phyloP scores from a whole-genome alignment of 2,329 filamentous ascomycete genomes.

The Microdochium bolleyi region DNA sequence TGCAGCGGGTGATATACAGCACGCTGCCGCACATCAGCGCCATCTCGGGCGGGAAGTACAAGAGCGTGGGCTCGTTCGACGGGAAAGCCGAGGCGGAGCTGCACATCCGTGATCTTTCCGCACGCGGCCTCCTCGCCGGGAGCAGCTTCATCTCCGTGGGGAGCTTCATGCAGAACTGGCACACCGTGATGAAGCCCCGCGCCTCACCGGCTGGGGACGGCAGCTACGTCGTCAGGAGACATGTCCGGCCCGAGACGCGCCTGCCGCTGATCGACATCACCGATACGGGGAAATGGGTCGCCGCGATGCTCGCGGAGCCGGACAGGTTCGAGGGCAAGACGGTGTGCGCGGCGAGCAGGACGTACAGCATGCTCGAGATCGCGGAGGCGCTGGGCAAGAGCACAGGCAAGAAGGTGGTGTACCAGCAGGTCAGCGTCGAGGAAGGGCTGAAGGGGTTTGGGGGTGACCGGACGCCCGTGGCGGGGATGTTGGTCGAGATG shows the following conservation, averaged over 20 bases:
- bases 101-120: not conserved
- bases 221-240: not conserved
- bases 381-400: not conserved
- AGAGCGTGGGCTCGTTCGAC: not conserved
- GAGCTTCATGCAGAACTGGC: constrained; percentile 1
- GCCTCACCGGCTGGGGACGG: not conserved
- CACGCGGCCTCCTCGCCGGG: not conserved
- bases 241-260: not conserved
- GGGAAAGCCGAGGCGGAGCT: not conserved
- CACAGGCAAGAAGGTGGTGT: not conserved
- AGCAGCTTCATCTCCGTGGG: not conserved
- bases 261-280: not conserved
- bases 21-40: not conserved
- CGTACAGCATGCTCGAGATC: not conserved
- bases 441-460: not conserved
- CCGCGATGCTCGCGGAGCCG: not conserved
- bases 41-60: not conserved
- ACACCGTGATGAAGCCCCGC: not conserved
- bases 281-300: not conserved
- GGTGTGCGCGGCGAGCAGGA: not conserved
- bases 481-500: not conserved
- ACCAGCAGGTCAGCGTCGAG: not conserved
- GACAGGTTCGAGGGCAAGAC: not conserved
- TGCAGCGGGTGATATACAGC: not conserved
- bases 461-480: not conserved